Percentiles rank a stretch among this genome's conserved stretches.
Conservation (phyloP, 768 basidiomycete genomes). For the Leccinum subgranulosum region DNA sequence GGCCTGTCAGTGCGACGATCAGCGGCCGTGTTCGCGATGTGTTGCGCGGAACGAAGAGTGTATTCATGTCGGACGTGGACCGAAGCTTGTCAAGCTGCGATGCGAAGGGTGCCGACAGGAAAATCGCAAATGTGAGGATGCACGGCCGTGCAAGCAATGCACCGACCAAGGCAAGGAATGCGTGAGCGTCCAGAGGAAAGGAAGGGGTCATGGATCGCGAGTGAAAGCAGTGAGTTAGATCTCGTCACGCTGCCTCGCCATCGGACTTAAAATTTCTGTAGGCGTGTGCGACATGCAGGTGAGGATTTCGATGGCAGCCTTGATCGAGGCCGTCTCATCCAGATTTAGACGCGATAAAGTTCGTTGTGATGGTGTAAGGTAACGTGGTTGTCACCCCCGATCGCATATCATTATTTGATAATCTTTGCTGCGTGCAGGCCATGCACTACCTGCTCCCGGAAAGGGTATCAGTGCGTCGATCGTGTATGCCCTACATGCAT, state of each 20-base stretch:
- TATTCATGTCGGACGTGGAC: constrained; percentile 51
- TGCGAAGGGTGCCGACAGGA: constrained; percentile 57
- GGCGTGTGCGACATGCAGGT: constrained; percentile 65
- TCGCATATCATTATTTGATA: constrained; percentile 1
- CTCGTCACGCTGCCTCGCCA: constrained; percentile 1
- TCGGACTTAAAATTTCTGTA: constrained; percentile 24
- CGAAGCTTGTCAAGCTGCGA: constrained; percentile 56
- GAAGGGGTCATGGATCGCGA: constrained; percentile 55
- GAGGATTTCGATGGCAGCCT: constrained; percentile 18
- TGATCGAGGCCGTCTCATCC: constrained; percentile 12
- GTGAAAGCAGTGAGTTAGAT: constrained; percentile 53
- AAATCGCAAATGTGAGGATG: constrained; percentile 59
- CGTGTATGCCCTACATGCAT: constrained; percentile 44
- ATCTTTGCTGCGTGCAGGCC: constrained; percentile 36
- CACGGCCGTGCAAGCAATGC: constrained; percentile 54
- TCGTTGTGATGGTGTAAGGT: constrained; percentile 59
- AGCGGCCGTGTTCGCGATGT: constrained; percentile 61
- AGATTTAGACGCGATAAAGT: constrained; percentile 55
- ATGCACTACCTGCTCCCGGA: constrained; percentile 47
- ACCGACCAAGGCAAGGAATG: constrained; percentile 46
- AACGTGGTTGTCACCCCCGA: constrained; percentile 11
- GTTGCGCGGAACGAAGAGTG: constrained; percentile 52
- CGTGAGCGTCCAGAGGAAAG: constrained; percentile 46
- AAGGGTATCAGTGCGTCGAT: constrained; percentile 51
- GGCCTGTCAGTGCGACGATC: constrained; percentile 51